phyloP scores from a whole-genome alignment of 2,329 filamentous ascomycete species.

The Pestalotiopsis sp. region DNA sequence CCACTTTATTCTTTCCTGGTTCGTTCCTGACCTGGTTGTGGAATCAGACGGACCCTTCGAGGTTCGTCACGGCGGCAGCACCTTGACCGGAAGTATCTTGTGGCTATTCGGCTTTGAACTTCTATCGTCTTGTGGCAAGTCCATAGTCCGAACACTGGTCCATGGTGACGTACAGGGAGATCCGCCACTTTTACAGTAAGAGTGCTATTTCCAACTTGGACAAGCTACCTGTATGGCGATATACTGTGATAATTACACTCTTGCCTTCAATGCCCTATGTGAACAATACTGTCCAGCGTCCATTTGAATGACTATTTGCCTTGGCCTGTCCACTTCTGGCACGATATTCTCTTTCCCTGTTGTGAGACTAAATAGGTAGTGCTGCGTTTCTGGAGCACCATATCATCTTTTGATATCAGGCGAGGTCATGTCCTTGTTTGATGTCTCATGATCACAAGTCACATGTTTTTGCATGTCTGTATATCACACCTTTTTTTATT shows the following conservation, averaged over 20 bases:
- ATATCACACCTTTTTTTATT: too few species aligned
- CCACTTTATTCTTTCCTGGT: background rate
- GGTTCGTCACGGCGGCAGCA: background rate
- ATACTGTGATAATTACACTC: too few species aligned
- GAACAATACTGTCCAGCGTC: too few species aligned
- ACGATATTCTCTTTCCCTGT: too few species aligned
- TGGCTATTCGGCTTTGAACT: background rate
- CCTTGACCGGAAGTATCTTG: background rate
- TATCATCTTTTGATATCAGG: background rate
- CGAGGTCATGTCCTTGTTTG: background rate
- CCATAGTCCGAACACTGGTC: background rate
- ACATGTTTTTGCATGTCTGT: too few species aligned
- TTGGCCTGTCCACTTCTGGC: too few species aligned
- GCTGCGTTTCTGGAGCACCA: too few species aligned
- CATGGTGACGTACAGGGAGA: background rate
- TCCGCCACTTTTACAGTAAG: background rate
- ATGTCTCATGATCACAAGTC: background rate
- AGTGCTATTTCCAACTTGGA: background rate
- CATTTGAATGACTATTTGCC: too few species aligned
- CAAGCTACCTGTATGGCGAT: background rate
- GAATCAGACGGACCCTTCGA: background rate
- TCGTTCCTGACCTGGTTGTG: background rate
- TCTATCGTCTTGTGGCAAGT: background rate
- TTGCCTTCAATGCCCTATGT: too few species aligned
- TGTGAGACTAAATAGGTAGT: too few species aligned